These are phyloP conservation scores for Yueomyces sinensis DNA, from an alignment of 805 yeast genomes.

Conservation along the genomic window DNA sequence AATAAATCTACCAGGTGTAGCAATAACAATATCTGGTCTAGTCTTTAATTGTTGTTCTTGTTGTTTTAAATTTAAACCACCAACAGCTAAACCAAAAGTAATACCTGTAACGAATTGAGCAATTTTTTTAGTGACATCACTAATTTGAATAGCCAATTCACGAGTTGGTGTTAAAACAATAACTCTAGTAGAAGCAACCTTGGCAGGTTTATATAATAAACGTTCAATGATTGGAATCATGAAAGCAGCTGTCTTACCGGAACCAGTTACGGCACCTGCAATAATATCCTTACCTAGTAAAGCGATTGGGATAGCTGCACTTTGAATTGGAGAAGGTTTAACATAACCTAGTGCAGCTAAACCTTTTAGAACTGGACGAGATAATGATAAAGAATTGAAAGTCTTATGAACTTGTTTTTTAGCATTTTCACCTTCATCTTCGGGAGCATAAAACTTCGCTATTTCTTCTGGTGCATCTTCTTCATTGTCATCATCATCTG, in stretches of 20 bases:
- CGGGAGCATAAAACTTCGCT: constrained; percentile 60
- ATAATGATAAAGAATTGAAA: constrained; percentile 66
- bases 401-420: constrained; percentile 40
- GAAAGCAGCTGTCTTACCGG: constrained; percentile 98
- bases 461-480: constrained; percentile 59
- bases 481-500: constrained; percentile 15
- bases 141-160: constrained; percentile 93
- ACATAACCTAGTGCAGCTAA: constrained; percentile 67
- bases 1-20: constrained; percentile 97
- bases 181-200: constrained; percentile 79
- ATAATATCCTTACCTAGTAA: constrained; percentile 89
- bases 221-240: constrained; percentile 94
- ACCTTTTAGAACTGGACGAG: constrained; percentile 85
- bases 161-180: constrained; percentile 90
- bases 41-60: constrained; percentile 90
- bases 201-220: constrained; percentile 75
- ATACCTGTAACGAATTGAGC: constrained; percentile 64
- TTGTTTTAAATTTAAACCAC: constrained; percentile 89
- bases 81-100: constrained; percentile 91
- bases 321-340: constrained; percentile 90
- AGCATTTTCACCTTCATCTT: constrained; percentile 40
- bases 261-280: constrained; percentile 99
- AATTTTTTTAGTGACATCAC: constrained; percentile 81
- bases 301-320: constrained; percentile 88
- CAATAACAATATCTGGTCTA: constrained; percentile 92